These are phyloP conservation scores for Cokeromyces recurvatus DNA, from an alignment of 371 early-diverging fungal genomes.

Conservation along the genomic window DNA sequence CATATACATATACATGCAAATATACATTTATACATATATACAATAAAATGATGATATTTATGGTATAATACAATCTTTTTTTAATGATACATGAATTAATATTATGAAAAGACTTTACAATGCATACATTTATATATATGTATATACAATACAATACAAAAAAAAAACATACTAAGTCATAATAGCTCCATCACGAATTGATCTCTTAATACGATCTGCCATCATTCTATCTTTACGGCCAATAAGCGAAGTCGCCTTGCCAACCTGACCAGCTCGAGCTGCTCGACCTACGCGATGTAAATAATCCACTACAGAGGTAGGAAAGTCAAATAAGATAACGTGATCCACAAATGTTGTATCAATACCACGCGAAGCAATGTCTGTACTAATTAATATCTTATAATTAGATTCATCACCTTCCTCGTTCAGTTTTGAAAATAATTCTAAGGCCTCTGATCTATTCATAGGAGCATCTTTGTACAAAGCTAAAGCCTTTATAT, in stretches of 20 bases:
- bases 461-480: constrained; percentile 50
- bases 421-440: constrained; percentile 29
- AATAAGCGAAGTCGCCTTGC: constrained; percentile 83
- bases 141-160: no score
- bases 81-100: no score
- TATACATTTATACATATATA: no score
- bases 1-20: no score
- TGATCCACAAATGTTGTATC: constrained; percentile 90
- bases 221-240: constrained; percentile 72
- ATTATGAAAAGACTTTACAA: no score
- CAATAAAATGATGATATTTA: no score
- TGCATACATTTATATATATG: no score
- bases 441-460: constrained; percentile 38
- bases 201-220: constrained; percentile 73
- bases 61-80: no score
- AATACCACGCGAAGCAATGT: constrained; percentile 91
- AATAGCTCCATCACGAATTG: constrained; percentile 60
- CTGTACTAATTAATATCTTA: constrained; percentile 85
- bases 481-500: constrained; percentile 50
- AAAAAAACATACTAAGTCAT: constrained; percentile 44
- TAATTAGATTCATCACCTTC: constrained; percentile 12
- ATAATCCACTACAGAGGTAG: constrained; percentile 88
- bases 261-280: constrained; percentile 82
- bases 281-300: constrained; percentile 97
- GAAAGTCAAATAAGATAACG: constrained; percentile 94